Percentiles rank a stretch among this genome's conserved stretches.
These are phyloP conservation scores for Macadamia tetraphylla DNA, from an alignment of 164 flowering plant genomes.

Conservation along the genomic window DNA sequence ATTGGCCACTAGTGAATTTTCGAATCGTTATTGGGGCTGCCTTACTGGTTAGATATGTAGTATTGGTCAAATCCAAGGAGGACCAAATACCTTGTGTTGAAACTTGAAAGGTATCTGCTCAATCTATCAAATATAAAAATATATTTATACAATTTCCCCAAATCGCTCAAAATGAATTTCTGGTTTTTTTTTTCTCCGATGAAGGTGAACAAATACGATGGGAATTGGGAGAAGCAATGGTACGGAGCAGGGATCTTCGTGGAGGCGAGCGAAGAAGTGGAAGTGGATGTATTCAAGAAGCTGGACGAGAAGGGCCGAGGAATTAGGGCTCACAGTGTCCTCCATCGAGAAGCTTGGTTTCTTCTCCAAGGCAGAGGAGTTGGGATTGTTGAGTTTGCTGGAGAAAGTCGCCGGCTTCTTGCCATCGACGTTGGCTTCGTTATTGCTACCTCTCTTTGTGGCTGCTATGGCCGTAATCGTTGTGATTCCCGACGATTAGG, in stretches of 20 bases:
- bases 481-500: constrained; percentile 79
- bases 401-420: constrained; percentile 52
- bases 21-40: constrained; percentile 29
- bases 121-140: constrained; percentile 8
- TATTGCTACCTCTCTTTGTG: constrained; percentile 55
- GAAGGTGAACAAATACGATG: constrained; percentile 80
- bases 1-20: constrained; percentile 21
- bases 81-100: too few relatives aligned
- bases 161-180: neutral
- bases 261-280: constrained; percentile 67
- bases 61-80: too few relatives aligned
- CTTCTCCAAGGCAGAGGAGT: constrained; percentile 80
- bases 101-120: too few relatives aligned
- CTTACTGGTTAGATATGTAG: constrained; percentile 27
- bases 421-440: constrained; percentile 69
- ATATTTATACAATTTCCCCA: neutral
- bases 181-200: neutral
- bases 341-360: constrained; percentile 80
- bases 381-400: constrained; percentile 74
- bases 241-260: constrained; percentile 80
- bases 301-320: constrained; percentile 82
- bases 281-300: constrained; percentile 83
- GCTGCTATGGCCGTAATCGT: constrained; percentile 62
- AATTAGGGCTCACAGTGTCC: constrained; percentile 70
- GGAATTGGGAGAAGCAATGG: constrained; percentile 77